A percentile compares a stretch with the other conserved stretches of the same genome.
phyloP scores from a whole-genome alignment of 139 green algal species.

The Gonium pectorale region DNA sequence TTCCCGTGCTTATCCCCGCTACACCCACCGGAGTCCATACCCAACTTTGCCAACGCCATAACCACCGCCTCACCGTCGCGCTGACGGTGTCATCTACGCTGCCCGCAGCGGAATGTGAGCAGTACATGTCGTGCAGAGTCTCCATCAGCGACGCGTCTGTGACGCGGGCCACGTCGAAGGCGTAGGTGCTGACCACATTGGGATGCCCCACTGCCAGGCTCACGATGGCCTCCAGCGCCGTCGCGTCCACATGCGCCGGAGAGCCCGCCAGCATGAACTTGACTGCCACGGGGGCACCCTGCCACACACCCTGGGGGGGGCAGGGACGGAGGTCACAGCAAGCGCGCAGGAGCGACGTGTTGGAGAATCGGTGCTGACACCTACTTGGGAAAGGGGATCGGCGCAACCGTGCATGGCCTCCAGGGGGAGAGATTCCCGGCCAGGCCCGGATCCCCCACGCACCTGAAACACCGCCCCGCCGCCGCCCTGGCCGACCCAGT shows the following conservation, averaged over 20 bases:
- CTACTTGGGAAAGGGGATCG: no score
- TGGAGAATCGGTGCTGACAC: no score
- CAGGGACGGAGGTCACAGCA: no score
- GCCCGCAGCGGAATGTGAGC: no score
- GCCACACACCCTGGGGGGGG: conserved; percentile 7
- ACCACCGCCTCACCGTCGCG: conserved; percentile 1
- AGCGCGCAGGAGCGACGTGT: no score
- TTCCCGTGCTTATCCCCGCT: no score
- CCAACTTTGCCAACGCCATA: no score
- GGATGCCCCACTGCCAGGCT: conserved; percentile 11
- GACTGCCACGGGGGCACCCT: conserved; percentile 23
- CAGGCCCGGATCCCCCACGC: not conserved
- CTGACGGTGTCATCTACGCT: not conserved
- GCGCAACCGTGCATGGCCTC: no score
- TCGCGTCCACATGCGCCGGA: conserved; percentile 7
- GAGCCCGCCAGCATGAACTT: conserved; percentile 17
- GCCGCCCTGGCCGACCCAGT: conserved; percentile 8
- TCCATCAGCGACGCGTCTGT: conserved; percentile 8
- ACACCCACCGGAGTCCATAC: no score
- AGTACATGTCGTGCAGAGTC: no score
- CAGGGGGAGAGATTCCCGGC: no score
- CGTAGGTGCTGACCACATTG: conserved; percentile 21
- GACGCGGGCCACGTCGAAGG: not conserved
- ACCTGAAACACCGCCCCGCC: conserved; percentile 18
- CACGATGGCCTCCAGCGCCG: conserved; percentile 18